A percentile compares a stretch with the other conserved stretches of the same genome.
Evolutionary conservation across 495 filamentous ascomycete species (phyloP).

Genomic region (Letharia lupina): DNA sequence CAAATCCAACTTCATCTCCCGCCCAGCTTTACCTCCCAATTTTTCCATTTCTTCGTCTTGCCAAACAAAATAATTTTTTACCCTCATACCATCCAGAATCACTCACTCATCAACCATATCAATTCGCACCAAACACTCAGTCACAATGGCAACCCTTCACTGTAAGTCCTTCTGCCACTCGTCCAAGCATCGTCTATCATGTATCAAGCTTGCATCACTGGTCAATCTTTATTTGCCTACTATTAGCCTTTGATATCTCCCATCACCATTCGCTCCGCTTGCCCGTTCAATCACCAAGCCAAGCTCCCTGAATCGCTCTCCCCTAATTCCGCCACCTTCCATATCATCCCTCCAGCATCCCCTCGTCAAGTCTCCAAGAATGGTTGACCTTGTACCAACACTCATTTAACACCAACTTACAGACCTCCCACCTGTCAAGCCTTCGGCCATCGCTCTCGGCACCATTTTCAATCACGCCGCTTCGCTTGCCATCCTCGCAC

Average conservation of each 20-base stretch:
- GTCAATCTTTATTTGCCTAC: neutral
- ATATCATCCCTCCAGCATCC: too few species aligned
- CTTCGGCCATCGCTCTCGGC: conserved; percentile 92
- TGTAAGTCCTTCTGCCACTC: conserved; percentile 40
- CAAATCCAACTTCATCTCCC: conserved; percentile 22
- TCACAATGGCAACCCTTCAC: conserved; percentile 52
- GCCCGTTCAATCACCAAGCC: neutral
- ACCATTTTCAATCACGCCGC: conserved; percentile 88
- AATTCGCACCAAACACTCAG: neutral
- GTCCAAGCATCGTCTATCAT: neutral
- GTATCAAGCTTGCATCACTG: neutral
- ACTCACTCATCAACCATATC: neutral
- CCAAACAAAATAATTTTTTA: neutral
- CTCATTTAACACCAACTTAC: conserved; percentile 1
- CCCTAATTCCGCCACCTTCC: neutral
- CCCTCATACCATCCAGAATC: neutral
- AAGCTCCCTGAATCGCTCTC: too few species aligned
- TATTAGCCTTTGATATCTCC: too few species aligned
- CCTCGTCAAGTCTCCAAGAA: neutral
- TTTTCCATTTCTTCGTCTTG: neutral
- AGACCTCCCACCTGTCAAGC: conserved; percentile 96
- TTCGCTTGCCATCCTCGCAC: conserved; percentile 71
- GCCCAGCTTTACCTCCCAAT: neutral
- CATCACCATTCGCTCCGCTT: neutral
- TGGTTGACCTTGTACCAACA: neutral